Evolutionary conservation across 2,329 filamentous ascomycete species (phyloP).

Genomic region (Pseudogymnoascus sp.): DNA sequence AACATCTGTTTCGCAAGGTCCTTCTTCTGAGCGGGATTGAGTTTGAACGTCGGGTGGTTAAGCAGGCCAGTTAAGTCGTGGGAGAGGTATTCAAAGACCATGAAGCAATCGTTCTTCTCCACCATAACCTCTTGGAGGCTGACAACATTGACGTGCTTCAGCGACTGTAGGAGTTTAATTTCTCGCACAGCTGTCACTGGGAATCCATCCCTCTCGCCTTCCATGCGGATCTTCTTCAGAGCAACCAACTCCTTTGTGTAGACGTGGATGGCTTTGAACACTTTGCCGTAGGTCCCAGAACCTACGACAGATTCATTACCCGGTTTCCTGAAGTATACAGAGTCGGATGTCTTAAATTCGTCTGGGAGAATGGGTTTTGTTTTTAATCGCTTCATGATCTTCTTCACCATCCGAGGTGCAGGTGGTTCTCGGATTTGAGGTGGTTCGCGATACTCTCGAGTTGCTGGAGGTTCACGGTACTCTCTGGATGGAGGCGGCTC

Average conservation of each 20-base stretch:
- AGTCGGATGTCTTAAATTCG: slow-evolving; percentile 72
- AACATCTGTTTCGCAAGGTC: slow-evolving; percentile 90
- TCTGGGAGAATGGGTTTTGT: slow-evolving; percentile 61
- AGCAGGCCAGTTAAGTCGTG: slow-evolving; percentile 92
- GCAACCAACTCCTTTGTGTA: slow-evolving; percentile 80
- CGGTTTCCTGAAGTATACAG: slow-evolving; percentile 89
- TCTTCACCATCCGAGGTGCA: slow-evolving; percentile 52
- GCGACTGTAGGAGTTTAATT: slow-evolving; percentile 83
- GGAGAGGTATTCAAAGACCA: slow-evolving; percentile 98
- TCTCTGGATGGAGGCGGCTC: not conserved
- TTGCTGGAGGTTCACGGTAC: not conserved
- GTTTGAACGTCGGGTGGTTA: slow-evolving; percentile 85
- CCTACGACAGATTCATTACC: slow-evolving; percentile 97
- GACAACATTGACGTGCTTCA: slow-evolving; percentile 77
- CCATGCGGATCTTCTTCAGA: slow-evolving; percentile 88
- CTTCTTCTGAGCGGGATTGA: slow-evolving; percentile 83
- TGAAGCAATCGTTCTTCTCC: slow-evolving; percentile 96
- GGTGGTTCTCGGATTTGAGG: slow-evolving; percentile 31
- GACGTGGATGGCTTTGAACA: slow-evolving; percentile 91
- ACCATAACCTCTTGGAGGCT: slow-evolving; percentile 91
- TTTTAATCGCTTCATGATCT: slow-evolving; percentile 63
- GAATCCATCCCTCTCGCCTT: slow-evolving; percentile 84
- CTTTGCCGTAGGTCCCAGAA: slow-evolving; percentile 91
- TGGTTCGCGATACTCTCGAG: slow-evolving; percentile 22
- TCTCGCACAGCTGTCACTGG: slow-evolving; percentile 86